Base-by-base conservation (phyloP, 306 rosid species). In the Medicago arabica region DNA sequence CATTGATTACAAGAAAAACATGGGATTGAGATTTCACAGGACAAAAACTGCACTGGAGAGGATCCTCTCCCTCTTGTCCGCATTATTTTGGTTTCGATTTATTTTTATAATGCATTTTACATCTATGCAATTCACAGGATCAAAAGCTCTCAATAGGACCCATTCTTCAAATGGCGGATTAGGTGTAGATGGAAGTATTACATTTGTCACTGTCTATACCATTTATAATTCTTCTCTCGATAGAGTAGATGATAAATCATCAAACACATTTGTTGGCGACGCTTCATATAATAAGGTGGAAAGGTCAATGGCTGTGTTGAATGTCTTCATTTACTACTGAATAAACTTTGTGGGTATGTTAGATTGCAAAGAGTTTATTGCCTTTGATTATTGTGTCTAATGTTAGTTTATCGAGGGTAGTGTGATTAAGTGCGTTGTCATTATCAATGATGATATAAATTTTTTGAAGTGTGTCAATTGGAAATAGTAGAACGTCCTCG, bases 291-390 rank as follows among this genome's bases (percentile, higher is more conserved):
- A 75, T 86, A 95, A 90, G 84, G 81, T 83, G 75, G 88, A 80
- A 79, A 90, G 93, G 81, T 95, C 93, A 43, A 81, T 92, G 93
- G 96, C 97, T 49, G 72, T 90, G 66, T 82, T 95, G 83, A 83
- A 86, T 75, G 87, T 84, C 80, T 92, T 90, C 76, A 67, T 95
- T 64, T 84, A 85, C 81, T 39, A 57, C 67, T 65, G 28, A 55
- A 38, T 59, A 15, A 19, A 75, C 13, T 12, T 31, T 76, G 41
- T 72, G 64, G 55, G 18, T 54, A 34, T 71, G 49, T 62, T 21
- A 36, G 19, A 38, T 15, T 65, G 61, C 54, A 19, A 62, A 39
- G 55, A 59, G 9, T 21, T 21, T 66, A 31, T 70, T 60, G 12
- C 23, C 55, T 78, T 49, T 51, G 15, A 44, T 78, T 81, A 38